Evolutionary conservation across 805 yeast genomes (phyloP).

Genomic region (Candida koratica): DNA sequence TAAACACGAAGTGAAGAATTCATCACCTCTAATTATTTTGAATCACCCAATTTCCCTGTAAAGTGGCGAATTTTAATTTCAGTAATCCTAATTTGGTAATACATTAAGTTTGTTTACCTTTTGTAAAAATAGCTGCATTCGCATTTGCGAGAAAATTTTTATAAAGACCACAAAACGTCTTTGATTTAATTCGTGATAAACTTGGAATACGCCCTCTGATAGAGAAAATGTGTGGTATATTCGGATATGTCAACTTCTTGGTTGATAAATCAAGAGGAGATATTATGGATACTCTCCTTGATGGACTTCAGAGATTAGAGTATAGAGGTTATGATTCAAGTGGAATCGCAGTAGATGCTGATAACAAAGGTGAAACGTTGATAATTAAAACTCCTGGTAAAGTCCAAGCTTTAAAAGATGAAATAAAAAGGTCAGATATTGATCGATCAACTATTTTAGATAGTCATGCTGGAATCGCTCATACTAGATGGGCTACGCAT

Average conservation of each 20-base stretch:
- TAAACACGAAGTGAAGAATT: no score
- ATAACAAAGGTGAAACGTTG: conserved; percentile 62
- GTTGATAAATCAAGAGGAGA: conserved; percentile 92
- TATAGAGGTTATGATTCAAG: conserved; percentile 98
- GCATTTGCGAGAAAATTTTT: conserved; percentile 7
- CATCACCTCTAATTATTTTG: not conserved
- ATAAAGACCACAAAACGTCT: conserved; percentile 8
- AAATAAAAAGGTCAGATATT: conserved; percentile 49
- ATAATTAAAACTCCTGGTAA: conserved; percentile 88
- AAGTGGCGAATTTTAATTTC: not conserved
- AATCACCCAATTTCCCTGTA: not conserved
- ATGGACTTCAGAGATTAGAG: conserved; percentile 81
- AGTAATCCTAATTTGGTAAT: conserved; percentile 9
- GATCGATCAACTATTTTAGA: conserved; percentile 64
- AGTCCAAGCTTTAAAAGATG: conserved; percentile 72
- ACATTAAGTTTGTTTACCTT: conserved; percentile 11
- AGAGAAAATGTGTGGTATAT: conserved; percentile 68
- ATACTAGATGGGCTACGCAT: conserved; percentile 99
- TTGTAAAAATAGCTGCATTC: conserved; percentile 6
- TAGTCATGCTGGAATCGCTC: conserved; percentile 95
- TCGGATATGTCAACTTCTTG: conserved; percentile 94
- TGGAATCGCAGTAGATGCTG: conserved; percentile 94
- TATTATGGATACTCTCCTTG: conserved; percentile 81
- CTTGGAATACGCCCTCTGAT: no score
- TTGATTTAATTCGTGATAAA: not conserved